These are phyloP conservation scores for Pugionium dolabratum DNA, from an alignment of 345 rosid species.

Conservation along the genomic window DNA sequence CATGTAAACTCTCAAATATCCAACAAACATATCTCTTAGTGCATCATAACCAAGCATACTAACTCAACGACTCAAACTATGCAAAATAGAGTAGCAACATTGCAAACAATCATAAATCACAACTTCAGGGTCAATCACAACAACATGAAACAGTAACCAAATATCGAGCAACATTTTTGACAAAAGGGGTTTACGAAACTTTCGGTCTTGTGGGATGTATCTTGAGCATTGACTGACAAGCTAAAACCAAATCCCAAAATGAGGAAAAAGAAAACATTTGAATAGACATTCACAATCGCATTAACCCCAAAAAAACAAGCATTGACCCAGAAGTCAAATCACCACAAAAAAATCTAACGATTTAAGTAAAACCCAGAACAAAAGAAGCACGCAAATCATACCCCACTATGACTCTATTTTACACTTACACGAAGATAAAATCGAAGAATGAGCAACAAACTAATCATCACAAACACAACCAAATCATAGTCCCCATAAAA, in stretches of 20 bases:
- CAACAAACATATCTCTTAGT: too few species aligned
- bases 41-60: background rate
- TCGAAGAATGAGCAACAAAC: conserved; percentile 7
- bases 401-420: too few species aligned
- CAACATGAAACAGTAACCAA: background rate
- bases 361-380: too few species aligned
- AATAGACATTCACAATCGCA: background rate
- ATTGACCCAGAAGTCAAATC: background rate
- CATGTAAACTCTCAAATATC: too few species aligned
- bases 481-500: background rate
- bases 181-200: too few species aligned
- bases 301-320: conserved; percentile 14
- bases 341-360: too few species aligned
- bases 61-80: conserved; percentile 5
- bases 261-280: background rate
- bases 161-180: background rate
- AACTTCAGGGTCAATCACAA: conserved; percentile 6
- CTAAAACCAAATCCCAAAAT: too few species aligned
- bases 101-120: background rate
- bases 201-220: too few species aligned
- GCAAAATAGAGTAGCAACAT: conserved; percentile 8
- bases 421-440: too few species aligned
- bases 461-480: conserved; percentile 5
- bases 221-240: too few species aligned
- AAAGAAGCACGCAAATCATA: too few species aligned